A percentile compares a stretch with the other conserved stretches of the same genome.
Evolutionary conservation across 2,329 filamentous ascomycete genomes (phyloP).

Genomic region (Trematosphaeria pertusa): DNA sequence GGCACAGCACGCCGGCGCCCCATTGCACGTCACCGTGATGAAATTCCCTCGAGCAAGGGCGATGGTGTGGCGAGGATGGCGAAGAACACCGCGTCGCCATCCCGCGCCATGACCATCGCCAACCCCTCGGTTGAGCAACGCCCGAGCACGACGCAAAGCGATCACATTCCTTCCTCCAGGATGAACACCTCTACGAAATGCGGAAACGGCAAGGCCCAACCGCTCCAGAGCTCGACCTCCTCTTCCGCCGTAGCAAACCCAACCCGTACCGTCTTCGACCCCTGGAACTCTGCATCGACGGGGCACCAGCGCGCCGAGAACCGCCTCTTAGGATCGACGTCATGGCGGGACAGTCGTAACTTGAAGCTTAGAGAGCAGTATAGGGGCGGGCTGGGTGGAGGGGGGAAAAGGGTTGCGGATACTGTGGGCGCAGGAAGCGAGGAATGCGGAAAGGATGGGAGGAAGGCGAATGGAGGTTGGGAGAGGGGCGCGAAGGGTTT

Average conservation of each 20-base stretch:
- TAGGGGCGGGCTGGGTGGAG: slow-evolving; percentile 62
- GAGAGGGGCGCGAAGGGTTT: slow-evolving; percentile 56
- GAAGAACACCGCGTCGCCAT: background rate
- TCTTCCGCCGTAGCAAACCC: slow-evolving; percentile 24
- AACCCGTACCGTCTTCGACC: slow-evolving; percentile 60
- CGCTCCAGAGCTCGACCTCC: no score
- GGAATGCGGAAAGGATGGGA: slow-evolving; percentile 59
- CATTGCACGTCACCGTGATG: no score
- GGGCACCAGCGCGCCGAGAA: slow-evolving; percentile 82
- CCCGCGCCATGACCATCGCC: background rate
- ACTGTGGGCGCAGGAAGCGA: slow-evolving; percentile 69
- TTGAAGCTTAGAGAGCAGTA: slow-evolving; percentile 76
- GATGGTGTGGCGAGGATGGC: no score
- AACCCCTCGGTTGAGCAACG: background rate
- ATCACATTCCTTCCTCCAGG: background rate
- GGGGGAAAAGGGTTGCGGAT: slow-evolving; percentile 67
- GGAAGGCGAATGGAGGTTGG: slow-evolving; percentile 61
- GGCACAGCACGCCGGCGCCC: background rate
- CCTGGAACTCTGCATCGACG: slow-evolving; percentile 76
- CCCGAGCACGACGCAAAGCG: background rate
- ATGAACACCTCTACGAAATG: no score
- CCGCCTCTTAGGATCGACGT: slow-evolving; percentile 64
- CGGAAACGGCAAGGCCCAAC: background rate
- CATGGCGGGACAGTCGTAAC: slow-evolving; percentile 75
- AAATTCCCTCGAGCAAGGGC: no score